phyloP scores from a whole-genome alignment of 495 filamentous ascomycete species.

The Aspergillus carlsbadensis region DNA sequence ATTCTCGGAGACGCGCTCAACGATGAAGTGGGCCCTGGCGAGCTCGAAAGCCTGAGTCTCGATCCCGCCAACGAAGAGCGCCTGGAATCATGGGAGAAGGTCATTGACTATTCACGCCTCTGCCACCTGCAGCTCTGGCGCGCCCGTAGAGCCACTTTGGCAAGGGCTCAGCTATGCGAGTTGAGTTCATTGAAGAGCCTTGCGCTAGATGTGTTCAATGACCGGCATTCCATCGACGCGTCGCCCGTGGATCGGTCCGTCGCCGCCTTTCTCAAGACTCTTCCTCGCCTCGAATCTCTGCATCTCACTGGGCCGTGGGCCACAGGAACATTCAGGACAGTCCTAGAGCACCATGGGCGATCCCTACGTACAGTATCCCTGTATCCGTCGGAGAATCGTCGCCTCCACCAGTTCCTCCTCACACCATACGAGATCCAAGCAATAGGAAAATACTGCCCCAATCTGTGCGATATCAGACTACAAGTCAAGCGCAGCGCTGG shows the following conservation, averaged over 20 bases:
- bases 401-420: not conserved
- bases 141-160: not conserved
- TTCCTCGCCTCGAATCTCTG: not conserved
- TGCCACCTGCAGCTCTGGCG: constrained; percentile 4
- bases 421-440: not conserved
- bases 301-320: not conserved
- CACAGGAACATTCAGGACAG: not conserved
- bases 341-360: not conserved
- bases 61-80: not conserved
- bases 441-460: not conserved
- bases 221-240: not conserved
- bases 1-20: not conserved
- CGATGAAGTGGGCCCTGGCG: not conserved
- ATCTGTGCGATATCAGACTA: not conserved
- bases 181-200: not conserved
- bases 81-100: not conserved
- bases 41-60: not conserved
- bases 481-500: not conserved
- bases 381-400: not conserved
- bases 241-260: not conserved
- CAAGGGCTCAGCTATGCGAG: not conserved
- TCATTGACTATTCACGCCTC: not conserved
- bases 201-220: not conserved
- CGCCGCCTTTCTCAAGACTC: not conserved
- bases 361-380: not conserved